These are phyloP conservation scores for Botrytis fragariae DNA, from an alignment of 2,329 filamentous ascomycete species.

Conservation along the genomic window DNA sequence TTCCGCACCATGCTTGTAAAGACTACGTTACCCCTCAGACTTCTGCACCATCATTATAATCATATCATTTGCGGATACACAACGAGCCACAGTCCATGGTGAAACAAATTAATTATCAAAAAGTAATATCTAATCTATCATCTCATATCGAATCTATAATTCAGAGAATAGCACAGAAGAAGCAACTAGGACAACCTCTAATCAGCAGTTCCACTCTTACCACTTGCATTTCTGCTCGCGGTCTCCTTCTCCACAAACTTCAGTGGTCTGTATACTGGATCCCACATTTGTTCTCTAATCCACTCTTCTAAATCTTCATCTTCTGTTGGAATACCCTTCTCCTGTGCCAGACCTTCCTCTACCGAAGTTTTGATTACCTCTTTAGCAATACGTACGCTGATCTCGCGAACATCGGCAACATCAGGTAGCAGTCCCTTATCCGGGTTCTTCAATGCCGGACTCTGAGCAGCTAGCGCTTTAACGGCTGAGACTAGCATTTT, in stretches of 20 bases:
- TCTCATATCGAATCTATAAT: neutral
- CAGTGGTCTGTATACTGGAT: slow-evolving; percentile 64
- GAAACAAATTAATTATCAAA: neutral
- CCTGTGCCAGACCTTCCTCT: slow-evolving; percentile 64
- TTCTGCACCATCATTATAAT: neutral
- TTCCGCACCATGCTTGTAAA: neutral
- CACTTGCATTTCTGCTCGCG: slow-evolving; percentile 58
- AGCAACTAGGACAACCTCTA: neutral
- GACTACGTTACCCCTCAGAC: neutral
- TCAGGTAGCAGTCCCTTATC: slow-evolving; percentile 68
- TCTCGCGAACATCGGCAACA: slow-evolving; percentile 68
- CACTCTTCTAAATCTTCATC: slow-evolving; percentile 47
- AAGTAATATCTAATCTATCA: neutral
- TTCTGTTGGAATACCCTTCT: slow-evolving; percentile 59
- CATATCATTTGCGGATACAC: neutral
- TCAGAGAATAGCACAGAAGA: neutral
- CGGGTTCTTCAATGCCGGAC: slow-evolving; percentile 57
- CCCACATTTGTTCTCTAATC: slow-evolving; percentile 80
- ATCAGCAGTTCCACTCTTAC: slow-evolving; percentile 50
- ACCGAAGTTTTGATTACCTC: slow-evolving; percentile 72
- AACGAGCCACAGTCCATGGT: neutral
- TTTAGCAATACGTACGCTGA: slow-evolving; percentile 74
- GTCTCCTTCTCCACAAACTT: slow-evolving; percentile 51
- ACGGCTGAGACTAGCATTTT: slow-evolving; percentile 81
- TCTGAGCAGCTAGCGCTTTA: slow-evolving; percentile 66